phyloP scores from a whole-genome alignment of 2,329 filamentous ascomycete species.

The Botrytis aclada region DNA sequence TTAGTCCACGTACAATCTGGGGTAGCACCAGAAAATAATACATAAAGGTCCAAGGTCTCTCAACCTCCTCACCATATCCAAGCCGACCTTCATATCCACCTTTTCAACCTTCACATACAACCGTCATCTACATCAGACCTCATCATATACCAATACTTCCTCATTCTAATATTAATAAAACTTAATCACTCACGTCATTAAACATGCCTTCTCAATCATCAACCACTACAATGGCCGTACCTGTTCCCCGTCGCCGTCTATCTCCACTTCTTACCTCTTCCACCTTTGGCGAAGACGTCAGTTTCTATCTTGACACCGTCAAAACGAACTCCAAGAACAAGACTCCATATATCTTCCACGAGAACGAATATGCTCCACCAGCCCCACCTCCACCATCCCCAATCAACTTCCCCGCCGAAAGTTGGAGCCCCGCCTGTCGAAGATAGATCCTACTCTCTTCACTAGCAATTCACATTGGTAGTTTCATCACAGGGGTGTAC shows the following conservation, averaged over 20 bases:
- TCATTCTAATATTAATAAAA: background rate
- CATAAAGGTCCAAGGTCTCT: constrained; percentile 19
- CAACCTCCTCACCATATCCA: constrained; percentile 4
- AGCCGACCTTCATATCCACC: constrained; percentile 9
- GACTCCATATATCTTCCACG: constrained; percentile 35
- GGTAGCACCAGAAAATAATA: constrained; percentile 13
- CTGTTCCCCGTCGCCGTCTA: constrained; percentile 50
- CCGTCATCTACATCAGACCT: constrained; percentile 6
- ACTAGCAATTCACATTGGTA: background rate
- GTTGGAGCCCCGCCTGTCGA: constrained; percentile 43
- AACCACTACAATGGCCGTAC: constrained; percentile 31
- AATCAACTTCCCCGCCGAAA: constrained; percentile 57
- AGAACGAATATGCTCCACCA: constrained; percentile 62
- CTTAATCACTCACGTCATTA: background rate
- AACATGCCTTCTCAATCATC: constrained; percentile 35
- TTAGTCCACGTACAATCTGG: constrained; percentile 10
- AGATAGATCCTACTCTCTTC: background rate
- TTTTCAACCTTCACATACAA: constrained; percentile 1
- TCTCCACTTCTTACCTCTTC: constrained; percentile 39
- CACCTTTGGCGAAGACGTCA: constrained; percentile 33
- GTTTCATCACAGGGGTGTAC: constrained; percentile 3
- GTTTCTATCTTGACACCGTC: constrained; percentile 30
- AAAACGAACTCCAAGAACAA: constrained; percentile 34
- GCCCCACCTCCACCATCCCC: constrained; percentile 63
- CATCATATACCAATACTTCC: constrained; percentile 15